Evolutionary conservation across 805 yeast species (phyloP).

Genomic region (Candida khao-thaluensis): DNA sequence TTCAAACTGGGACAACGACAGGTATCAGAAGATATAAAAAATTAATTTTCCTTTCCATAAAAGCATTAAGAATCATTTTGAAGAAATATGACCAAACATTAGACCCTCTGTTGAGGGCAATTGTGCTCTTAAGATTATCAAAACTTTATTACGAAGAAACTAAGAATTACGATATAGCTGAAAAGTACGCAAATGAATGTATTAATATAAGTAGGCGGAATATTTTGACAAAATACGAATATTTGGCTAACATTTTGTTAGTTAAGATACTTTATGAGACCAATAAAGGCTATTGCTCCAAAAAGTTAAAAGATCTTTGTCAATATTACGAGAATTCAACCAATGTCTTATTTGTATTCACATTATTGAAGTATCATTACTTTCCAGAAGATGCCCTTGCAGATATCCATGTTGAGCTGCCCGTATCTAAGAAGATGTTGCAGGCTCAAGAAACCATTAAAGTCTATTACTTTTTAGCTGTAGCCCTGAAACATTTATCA

Average conservation of each 20-base stretch:
- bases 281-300: neutral
- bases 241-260: constrained; percentile 2
- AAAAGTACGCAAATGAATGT: constrained; percentile 14
- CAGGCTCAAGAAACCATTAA: neutral
- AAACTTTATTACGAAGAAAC: constrained; percentile 43
- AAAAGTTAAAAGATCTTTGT: constrained; percentile 2
- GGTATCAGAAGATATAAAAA: constrained; percentile 25
- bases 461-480: constrained; percentile 1
- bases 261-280: constrained; percentile 4
- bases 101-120: constrained; percentile 30
- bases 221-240: constrained; percentile 1
- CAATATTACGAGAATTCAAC: neutral
- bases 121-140: constrained; percentile 36
- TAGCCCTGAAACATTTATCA: neutral
- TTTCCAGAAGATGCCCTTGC: neutral
- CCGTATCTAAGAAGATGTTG: neutral
- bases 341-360: neutral
- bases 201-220: constrained; percentile 3
- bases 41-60: constrained; percentile 35
- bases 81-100: constrained; percentile 28
- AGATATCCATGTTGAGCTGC: neutral
- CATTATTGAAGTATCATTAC: constrained; percentile 1
- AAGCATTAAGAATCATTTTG: constrained; percentile 33
- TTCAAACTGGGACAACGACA: constrained; percentile 16
- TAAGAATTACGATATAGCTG: constrained; percentile 38